Conservation (phyloP, 1,139 yeast genomes). For the Protomyces macrosporus region DNA sequence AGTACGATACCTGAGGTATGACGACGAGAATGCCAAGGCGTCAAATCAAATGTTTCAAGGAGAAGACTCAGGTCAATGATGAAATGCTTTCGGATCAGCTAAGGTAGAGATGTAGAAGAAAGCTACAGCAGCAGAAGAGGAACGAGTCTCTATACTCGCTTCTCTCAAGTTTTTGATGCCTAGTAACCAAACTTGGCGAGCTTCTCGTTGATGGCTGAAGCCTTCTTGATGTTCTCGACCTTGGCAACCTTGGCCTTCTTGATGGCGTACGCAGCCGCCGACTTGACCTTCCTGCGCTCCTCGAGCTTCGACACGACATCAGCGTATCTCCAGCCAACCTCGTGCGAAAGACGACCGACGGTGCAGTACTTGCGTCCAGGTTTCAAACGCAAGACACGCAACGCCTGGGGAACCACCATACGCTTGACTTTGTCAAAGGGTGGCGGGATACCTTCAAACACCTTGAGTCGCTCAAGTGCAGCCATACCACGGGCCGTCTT, state of each 20-base stretch:
- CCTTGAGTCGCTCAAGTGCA: constrained; percentile 98
- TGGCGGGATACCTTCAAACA: constrained; percentile 99
- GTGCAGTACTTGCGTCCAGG: constrained; percentile 99
- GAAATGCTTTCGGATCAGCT: not conserved
- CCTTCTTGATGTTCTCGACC: constrained; percentile 75
- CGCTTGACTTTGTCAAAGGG: constrained; percentile 99
- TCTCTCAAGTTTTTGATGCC: constrained; percentile 30
- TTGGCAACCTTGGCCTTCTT: constrained; percentile 96
- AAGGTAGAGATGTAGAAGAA: not conserved
- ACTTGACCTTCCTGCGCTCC: constrained; percentile 99
- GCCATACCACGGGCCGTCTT: constrained; percentile 99
- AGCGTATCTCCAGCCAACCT: constrained; percentile 99
- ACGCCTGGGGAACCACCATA: constrained; percentile 99
- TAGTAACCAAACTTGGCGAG: constrained; percentile 79
- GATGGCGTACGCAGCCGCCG: constrained; percentile 98
- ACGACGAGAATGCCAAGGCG: not conserved
- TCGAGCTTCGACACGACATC: constrained; percentile 95
- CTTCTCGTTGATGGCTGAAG: constrained; percentile 67
- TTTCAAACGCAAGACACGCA: constrained; percentile 97
- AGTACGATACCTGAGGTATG: not conserved
- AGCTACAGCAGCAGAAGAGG: not conserved
- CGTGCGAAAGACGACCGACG: constrained; percentile 80
- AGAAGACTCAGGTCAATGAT: not conserved
- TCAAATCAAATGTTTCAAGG: not conserved
- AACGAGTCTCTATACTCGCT: not conserved